Conservation (phyloP, 495 filamentous ascomycete species). For the Talaromyces wortmannii region DNA sequence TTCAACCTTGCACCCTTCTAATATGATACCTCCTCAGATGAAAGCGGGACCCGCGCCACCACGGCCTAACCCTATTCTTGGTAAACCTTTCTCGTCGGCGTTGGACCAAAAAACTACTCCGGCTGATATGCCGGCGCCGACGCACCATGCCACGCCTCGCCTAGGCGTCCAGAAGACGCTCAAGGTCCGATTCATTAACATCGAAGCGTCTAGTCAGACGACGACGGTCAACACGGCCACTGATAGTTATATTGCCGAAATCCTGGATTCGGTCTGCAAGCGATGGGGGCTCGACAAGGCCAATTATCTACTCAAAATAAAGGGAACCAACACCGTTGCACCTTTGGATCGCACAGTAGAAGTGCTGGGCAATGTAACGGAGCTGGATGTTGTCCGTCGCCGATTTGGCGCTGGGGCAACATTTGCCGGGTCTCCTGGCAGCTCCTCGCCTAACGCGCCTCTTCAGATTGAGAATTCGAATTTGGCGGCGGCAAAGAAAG, state of each 20-base stretch:
- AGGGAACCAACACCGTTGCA: conserved; percentile 75
- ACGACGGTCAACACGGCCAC: conserved; percentile 79
- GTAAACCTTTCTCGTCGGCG: conserved; percentile 41
- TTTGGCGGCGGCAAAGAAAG: conserved; percentile 46
- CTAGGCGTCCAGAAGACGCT: conserved; percentile 79
- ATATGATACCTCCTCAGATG: conserved; percentile 19
- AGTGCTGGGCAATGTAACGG: conserved; percentile 73
- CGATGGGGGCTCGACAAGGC: conserved; percentile 86
- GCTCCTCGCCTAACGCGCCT: conserved; percentile 71
- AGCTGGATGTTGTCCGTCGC: conserved; percentile 82
- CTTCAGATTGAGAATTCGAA: conserved; percentile 45
- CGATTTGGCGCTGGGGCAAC: conserved; percentile 77
- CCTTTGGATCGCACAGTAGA: conserved; percentile 83
- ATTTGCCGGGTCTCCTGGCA: conserved; percentile 72
- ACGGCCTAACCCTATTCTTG: conserved; percentile 53
- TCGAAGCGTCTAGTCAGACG: conserved; percentile 51
- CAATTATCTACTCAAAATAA: conserved; percentile 81
- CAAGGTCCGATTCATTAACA: conserved; percentile 75
- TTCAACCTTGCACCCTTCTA: conserved; percentile 6
- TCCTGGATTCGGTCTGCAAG: conserved; percentile 84
- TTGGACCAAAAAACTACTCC: conserved; percentile 52
- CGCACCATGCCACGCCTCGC: conserved; percentile 55
- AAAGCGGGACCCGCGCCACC: conserved; percentile 34
- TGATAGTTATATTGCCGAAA: conserved; percentile 90
- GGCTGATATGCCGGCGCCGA: conserved; percentile 55